phyloP scores from a whole-genome alignment of 495 filamentous ascomycete genomes.

The Lepraria neglecta region DNA sequence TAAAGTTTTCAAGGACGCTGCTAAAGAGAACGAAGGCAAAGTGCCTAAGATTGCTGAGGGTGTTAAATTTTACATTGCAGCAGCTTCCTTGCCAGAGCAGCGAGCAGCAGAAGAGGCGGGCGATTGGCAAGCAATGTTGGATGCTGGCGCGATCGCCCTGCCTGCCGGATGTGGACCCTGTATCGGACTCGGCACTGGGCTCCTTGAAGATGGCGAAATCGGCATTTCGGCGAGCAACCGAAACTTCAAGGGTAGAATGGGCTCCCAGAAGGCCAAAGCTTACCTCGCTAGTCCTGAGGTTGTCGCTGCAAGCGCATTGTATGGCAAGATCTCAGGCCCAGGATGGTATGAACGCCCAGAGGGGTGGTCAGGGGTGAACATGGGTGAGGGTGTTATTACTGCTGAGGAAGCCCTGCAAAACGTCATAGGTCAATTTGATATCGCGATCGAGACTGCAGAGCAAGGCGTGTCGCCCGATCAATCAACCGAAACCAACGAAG shows the following conservation, averaged over 20 bases:
- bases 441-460: conserved; percentile 50
- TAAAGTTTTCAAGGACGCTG: conserved; percentile 76
- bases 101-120: conserved; percentile 68
- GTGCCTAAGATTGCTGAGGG: conserved; percentile 67
- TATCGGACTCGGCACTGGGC: conserved; percentile 80
- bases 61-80: conserved; percentile 87
- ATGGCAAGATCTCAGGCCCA: conserved; percentile 70
- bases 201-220: conserved; percentile 78
- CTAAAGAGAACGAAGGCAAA: conserved; percentile 44
- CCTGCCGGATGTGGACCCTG: conserved; percentile 83
- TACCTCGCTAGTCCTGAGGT: conserved; percentile 90
- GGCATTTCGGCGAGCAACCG: conserved; percentile 87
- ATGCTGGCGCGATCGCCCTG: conserved; percentile 68
- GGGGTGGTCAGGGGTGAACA: conserved; percentile 53
- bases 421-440: conserved; percentile 59
- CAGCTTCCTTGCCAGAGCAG: conserved; percentile 79
- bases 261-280: conserved; percentile 69
- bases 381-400: conserved; percentile 62
- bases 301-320: conserved; percentile 80
- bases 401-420: conserved; percentile 64
- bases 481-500: conserved; percentile 22
- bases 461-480: conserved; percentile 48
- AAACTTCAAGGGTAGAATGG: conserved; percentile 94
- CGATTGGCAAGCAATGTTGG: conserved; percentile 80
- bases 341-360: conserved; percentile 68